These are phyloP conservation scores for Tulasnella sp. DNA, from an alignment of 768 basidiomycete genomes.

Conservation along the genomic window DNA sequence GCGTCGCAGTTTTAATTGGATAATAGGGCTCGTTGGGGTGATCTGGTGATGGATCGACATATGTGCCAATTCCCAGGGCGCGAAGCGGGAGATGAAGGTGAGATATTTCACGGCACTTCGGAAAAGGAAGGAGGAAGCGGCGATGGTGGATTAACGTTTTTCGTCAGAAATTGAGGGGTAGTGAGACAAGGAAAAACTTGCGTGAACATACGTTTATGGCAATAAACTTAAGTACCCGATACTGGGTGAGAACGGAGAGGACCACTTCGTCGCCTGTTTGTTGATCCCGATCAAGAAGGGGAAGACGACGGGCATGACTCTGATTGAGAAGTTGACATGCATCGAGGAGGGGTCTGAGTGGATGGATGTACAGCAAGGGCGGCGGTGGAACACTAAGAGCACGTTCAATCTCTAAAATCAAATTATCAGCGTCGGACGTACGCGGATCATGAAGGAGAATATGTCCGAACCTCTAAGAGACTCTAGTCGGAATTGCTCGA, in stretches of 20 bases:
- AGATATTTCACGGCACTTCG: conserved; percentile 75
- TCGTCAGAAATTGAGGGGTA: conserved; percentile 4
- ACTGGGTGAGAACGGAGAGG: conserved; percentile 91
- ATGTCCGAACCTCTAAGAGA: conserved; percentile 58
- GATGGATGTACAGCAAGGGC: conserved; percentile 79
- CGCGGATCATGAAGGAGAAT: conserved; percentile 1
- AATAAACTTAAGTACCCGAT: conserved; percentile 95
- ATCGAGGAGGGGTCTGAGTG: conserved; percentile 74
- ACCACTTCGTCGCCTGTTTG: conserved; percentile 94
- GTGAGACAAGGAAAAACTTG: background rate
- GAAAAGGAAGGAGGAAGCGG: background rate
- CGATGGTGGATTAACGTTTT: background rate
- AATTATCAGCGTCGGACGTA: too few species aligned
- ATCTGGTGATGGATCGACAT: conserved; percentile 41
- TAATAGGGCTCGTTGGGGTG: conserved; percentile 57
- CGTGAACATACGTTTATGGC: conserved; percentile 69
- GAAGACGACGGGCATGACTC: conserved; percentile 88
- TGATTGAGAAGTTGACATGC: conserved; percentile 82
- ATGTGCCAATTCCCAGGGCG: conserved; percentile 86
- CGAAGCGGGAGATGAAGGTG: conserved; percentile 69
- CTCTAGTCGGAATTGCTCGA: conserved; percentile 83
- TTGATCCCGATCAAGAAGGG: conserved; percentile 82
- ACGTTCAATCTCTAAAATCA: conserved; percentile 71
- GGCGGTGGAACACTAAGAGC: conserved; percentile 84
- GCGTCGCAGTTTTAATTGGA: conserved; percentile 83